phyloP scores from a whole-genome alignment of 225 moss, liverwort and hornwort species.

The Marchantia paleacea region DNA sequence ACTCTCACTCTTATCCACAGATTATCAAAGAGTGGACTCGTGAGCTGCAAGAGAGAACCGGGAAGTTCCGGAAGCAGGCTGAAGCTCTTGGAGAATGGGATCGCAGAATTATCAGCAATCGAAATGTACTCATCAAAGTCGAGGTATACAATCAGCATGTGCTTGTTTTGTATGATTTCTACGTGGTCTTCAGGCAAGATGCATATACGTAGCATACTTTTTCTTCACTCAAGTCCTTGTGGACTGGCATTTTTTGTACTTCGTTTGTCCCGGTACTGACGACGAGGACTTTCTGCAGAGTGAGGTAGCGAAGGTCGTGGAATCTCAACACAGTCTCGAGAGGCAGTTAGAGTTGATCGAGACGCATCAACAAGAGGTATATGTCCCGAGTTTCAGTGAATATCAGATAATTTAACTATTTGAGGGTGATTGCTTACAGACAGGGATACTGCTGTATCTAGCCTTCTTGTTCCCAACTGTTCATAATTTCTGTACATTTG shows the following conservation, averaged over 20 bases:
- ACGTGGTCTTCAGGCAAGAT: neutral
- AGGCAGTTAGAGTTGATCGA: conserved; percentile 92
- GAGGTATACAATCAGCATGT: conserved; percentile 45
- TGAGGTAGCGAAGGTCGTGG: conserved; percentile 91
- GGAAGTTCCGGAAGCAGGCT: conserved; percentile 88
- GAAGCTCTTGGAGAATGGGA: conserved; percentile 96
- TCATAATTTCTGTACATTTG: no score
- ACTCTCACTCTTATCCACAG: conserved; percentile 11
- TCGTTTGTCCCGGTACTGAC: neutral
- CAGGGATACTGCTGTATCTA: no score
- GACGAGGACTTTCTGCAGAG: conserved; percentile 41
- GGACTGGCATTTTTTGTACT: neutral
- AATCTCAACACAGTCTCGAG: conserved; percentile 92
- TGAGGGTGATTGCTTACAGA: neutral
- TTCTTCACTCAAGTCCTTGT: neutral
- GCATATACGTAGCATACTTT: neutral
- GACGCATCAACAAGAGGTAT: conserved; percentile 90
- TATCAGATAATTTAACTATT: neutral
- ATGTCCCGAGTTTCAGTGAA: neutral
- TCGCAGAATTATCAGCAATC: conserved; percentile 81
- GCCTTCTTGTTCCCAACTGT: no score
- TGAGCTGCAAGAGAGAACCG: conserved; percentile 86
- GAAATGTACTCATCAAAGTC: conserved; percentile 85
- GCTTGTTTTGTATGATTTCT: no score
- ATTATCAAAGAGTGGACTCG: conserved; percentile 94